phyloP scores from a whole-genome alignment of 345 rosid species.

The Streptanthus diversifolius region DNA sequence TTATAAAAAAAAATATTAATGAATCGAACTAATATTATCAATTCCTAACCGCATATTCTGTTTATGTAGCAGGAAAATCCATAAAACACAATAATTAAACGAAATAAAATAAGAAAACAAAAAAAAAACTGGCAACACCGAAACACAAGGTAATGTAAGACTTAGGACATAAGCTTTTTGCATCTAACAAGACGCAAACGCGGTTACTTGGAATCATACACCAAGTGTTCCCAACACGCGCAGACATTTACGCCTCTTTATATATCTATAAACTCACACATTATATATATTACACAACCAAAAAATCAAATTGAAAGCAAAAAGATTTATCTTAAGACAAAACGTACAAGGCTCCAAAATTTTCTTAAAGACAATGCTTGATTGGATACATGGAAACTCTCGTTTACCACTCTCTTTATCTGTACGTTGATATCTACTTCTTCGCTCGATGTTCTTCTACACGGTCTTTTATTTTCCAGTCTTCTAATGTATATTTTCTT shows the following conservation, averaged over 20 bases:
- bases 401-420: slow-evolving; percentile 52
- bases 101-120: background rate
- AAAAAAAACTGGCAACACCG: slow-evolving; percentile 26
- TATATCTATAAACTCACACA: background rate
- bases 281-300: slow-evolving; percentile 19
- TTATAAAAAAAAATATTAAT: background rate
- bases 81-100: background rate
- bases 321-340: background rate
- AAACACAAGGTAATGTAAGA: slow-evolving; percentile 27
- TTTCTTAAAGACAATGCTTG: slow-evolving; percentile 37
- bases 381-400: slow-evolving; percentile 50
- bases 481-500: background rate
- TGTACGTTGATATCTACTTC: slow-evolving; percentile 40
- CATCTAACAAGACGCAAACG: slow-evolving; percentile 38
- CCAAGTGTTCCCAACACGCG: slow-evolving; percentile 24
- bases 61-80: background rate
- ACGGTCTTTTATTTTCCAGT: background rate
- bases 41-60: background rate
- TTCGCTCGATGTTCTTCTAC: background rate
- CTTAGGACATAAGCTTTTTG: slow-evolving; percentile 39
- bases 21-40: background rate
- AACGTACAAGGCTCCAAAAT: background rate
- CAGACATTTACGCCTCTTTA: slow-evolving; percentile 22
- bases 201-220: slow-evolving; percentile 35
- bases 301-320: slow-evolving; percentile 7